Conservation (phyloP, 179 eudicot species). For the Silene vulgaris region DNA sequence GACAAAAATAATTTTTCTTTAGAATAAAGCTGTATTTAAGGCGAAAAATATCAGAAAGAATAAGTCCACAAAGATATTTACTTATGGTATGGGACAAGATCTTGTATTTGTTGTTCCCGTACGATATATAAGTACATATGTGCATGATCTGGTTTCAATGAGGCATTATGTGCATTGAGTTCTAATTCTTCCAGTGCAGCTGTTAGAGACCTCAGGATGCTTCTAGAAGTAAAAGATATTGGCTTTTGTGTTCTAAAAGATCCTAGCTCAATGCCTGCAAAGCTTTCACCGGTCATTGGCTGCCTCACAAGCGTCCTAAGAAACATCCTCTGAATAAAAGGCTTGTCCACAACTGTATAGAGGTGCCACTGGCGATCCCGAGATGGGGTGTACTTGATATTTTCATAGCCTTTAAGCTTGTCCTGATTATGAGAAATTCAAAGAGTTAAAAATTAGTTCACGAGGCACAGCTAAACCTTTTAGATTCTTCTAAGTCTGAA, state of each 20-base stretch:
- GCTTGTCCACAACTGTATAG: conserved; percentile 80
- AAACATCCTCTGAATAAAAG: conserved; percentile 81
- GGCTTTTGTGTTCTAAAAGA: conserved; percentile 39
- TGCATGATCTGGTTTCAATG: conserved; percentile 82
- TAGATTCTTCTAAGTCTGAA: conserved; percentile 11
- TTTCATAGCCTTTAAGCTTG: conserved; percentile 80
- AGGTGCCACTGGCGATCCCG: conserved; percentile 99
- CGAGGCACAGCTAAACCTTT: conserved; percentile 7
- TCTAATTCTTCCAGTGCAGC: conserved; percentile 97
- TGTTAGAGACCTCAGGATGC: conserved; percentile 86
- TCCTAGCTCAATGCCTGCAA: conserved; percentile 57
- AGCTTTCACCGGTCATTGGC: conserved; percentile 70
- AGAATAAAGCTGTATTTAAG: conserved; percentile 15
- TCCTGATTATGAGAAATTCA: conserved; percentile 44
- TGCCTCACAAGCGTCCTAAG: conserved; percentile 93
- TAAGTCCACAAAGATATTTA: conserved; percentile 27
- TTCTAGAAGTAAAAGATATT: conserved; percentile 71
- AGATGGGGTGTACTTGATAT: conserved; percentile 80
- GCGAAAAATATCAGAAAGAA: neutral
- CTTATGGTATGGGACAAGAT: conserved; percentile 81
- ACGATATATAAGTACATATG: conserved; percentile 91
- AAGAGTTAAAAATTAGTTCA: conserved; percentile 18
- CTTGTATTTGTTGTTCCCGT: conserved; percentile 75
- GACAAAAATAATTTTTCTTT: conserved; percentile 3
- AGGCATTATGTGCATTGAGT: conserved; percentile 81